Percentiles rank a stretch among this genome's conserved stretches.
Conservation (phyloP, 371 early-diverging fungal genomes). For the Mortierella sp. region DNA sequence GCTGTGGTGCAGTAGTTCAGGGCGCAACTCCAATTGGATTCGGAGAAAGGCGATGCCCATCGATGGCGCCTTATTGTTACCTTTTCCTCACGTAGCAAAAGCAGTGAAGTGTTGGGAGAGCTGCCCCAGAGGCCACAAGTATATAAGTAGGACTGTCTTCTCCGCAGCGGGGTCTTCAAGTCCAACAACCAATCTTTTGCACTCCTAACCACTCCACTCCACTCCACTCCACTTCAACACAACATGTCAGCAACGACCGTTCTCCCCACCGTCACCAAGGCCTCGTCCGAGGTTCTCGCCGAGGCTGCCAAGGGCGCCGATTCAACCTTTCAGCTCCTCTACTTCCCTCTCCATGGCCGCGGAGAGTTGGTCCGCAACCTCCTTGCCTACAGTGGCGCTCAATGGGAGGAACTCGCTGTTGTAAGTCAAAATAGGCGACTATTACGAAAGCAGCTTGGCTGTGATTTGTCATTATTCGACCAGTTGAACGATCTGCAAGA, state of each 20-base stretch:
- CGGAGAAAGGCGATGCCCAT: background rate
- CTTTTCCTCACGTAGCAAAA: background rate
- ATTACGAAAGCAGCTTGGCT: too few relatives aligned
- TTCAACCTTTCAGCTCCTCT: constrained; percentile 31
- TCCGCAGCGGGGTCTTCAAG: background rate
- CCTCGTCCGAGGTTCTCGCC: constrained; percentile 17
- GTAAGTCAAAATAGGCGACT: background rate
- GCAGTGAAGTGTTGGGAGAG: background rate
- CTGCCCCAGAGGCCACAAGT: background rate
- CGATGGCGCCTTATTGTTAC: background rate
- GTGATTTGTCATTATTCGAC: background rate
- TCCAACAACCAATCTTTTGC: background rate
- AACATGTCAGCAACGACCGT: background rate
- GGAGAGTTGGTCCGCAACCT: constrained; percentile 50
- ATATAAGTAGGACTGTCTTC: background rate
- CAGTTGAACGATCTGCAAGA: background rate
- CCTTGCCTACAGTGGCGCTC: constrained; percentile 30
- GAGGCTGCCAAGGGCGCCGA: constrained; percentile 14
- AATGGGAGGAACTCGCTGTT: constrained; percentile 28
- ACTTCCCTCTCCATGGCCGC: constrained; percentile 51
- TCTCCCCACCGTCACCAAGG: constrained; percentile 20
- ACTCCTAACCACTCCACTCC: background rate
- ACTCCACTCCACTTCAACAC: background rate
- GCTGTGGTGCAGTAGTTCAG: background rate
- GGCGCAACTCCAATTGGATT: background rate